Evolutionary conservation across 306 rosid genomes (phyloP).

Genomic region (Malus fusca): DNA sequence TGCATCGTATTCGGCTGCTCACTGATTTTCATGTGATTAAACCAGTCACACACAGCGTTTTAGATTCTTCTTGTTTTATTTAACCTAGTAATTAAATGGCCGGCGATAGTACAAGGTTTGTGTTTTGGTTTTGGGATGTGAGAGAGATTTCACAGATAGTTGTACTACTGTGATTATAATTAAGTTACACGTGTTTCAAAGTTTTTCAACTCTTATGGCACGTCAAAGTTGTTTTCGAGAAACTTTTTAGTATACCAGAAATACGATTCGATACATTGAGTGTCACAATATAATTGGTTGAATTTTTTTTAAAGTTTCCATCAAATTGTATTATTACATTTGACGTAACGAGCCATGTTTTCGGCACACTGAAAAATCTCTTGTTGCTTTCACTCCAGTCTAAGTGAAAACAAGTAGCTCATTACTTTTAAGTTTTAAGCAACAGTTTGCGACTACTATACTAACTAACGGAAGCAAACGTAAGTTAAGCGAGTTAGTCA

Average conservation of each 20-base stretch:
- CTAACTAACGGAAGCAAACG: fast-evolving
- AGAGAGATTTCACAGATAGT: not conserved
- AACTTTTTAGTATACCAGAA: too few relatives aligned
- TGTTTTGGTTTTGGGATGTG: not conserved
- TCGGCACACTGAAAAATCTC: too few relatives aligned
- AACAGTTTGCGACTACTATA: too few relatives aligned
- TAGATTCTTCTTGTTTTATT: slow-evolving; percentile 23
- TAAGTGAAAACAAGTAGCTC: not conserved
- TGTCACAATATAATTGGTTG: too few relatives aligned
- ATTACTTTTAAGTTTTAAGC: not conserved
- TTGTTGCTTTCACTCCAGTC: not conserved
- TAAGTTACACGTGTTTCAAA: not conserved
- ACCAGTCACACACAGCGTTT: slow-evolving; percentile 5
- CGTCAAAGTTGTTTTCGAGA: too few relatives aligned
- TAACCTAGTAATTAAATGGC: slow-evolving; percentile 11
- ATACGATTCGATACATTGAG: fast-evolving
- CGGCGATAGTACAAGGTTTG: slow-evolving; percentile 40
- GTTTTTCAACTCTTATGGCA: not conserved
- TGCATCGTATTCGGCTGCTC: not conserved
- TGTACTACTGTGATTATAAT: not conserved
- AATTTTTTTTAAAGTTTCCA: too few relatives aligned
- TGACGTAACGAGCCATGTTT: fast-evolving
- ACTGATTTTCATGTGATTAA: slow-evolving; percentile 38
- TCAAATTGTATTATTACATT: too few relatives aligned
- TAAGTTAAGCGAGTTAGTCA: too few relatives aligned